Base-by-base conservation (phyloP, 169 alveolate species). In the Neospora caninum region DNA sequence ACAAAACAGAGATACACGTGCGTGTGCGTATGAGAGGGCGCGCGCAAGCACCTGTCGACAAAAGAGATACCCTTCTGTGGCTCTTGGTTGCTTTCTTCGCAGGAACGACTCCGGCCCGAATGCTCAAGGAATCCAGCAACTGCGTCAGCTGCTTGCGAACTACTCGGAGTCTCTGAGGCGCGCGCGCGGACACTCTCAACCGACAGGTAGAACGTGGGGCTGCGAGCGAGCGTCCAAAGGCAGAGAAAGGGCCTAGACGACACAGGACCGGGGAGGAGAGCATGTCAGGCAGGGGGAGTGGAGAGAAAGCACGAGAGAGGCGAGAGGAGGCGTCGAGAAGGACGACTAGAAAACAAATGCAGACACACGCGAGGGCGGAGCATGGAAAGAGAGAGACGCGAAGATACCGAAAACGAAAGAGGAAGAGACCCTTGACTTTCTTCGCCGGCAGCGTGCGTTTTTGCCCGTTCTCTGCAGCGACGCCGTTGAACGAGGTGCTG, bases 141-240 rank as follows among this genome's bases (percentile, higher is more conserved):
- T 73, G 45, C 84, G 84, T 6, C 84, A n/a, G 84, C 84, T 73
- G 42, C 84, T 73, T 2, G 84, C 84, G n/a, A n/a, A 73, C 42
- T 73, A 73, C 42, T 73, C 84, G 13, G 84, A 73, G 84, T 20
- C 43, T 31, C 84, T 73, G 42, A 41, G 84, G 27, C 10, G 84
- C 2, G 84, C 84, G 42, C 39, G 84, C 39, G 84, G 73, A 6
- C 34, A 64, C 4, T 6, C 73, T 6, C 31, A 7, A 27, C 7
- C n/a, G 4, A 16, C 16, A 64, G 73, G 73, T 13, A 22, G 34
- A 27, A 29, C 4, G 73, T 1, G 73, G 20, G 34, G 73, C 73
- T 64, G 73, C 7, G n/a, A 64, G 58, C 58, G 13, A 49, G 58
- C 22, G 58, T 13, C 4, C 58, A n/a, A n/a, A n/a, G 22, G 58